Evolutionary conservation across 495 filamentous ascomycete genomes (phyloP).

Genomic region (Elasticomyces elasticus): DNA sequence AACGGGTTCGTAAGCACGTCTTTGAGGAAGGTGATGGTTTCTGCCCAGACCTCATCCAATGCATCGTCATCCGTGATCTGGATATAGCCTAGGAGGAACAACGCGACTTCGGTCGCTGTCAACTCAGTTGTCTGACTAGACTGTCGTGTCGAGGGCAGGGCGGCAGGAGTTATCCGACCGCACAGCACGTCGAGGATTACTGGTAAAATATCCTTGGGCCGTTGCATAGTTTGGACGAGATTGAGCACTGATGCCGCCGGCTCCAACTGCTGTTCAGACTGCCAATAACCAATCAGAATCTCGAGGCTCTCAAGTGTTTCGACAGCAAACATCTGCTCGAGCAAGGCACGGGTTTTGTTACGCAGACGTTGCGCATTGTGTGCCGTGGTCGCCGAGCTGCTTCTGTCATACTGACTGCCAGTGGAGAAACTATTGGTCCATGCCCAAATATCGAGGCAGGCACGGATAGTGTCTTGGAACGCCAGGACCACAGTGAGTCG

Average conservation of each 20-base stretch:
- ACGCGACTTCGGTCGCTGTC: conserved; percentile 69
- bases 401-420: conserved; percentile 49
- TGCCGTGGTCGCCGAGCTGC: conserved; percentile 71
- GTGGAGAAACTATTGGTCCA: conserved; percentile 61
- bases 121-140: conserved; percentile 79
- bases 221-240: conserved; percentile 80
- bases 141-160: conserved; percentile 67
- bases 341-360: conserved; percentile 72
- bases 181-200: conserved; percentile 97
- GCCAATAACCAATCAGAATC: conserved; percentile 78
- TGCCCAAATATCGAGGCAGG: conserved; percentile 89
- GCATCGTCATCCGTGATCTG: conserved; percentile 88
- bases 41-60: conserved; percentile 98
- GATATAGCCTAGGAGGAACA: conserved; percentile 82
- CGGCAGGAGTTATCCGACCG: conserved; percentile 75
- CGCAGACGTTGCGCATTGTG: conserved; percentile 84
- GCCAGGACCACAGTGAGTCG: conserved; percentile 87
- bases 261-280: conserved; percentile 15
- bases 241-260: conserved; percentile 53
- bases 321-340: conserved; percentile 87
- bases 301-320: conserved; percentile 94
- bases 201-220: conserved; percentile 85
- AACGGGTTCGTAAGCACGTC: conserved; percentile 91
- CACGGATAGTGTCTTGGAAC: conserved; percentile 87
- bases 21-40: conserved; percentile 82